Percentiles rank a stretch among this genome's conserved stretches.
These are phyloP conservation scores for Plectosphaerella plurivora DNA, from an alignment of 2,329 filamentous ascomycete species.

Conservation along the genomic window DNA sequence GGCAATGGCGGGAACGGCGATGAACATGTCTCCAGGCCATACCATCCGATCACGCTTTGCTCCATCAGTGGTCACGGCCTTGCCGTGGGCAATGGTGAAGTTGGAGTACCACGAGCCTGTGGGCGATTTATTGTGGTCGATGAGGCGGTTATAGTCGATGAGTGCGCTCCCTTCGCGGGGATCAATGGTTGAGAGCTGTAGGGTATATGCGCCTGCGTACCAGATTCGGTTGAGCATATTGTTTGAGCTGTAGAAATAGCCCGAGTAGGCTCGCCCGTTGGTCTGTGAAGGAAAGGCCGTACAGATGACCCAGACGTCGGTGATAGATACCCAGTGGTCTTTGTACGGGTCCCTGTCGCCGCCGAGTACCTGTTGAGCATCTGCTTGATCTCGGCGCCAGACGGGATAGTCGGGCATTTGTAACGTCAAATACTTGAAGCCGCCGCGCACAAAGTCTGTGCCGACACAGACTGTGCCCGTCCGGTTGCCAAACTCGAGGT, in stretches of 20 bases:
- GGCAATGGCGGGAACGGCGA: conserved; percentile 19
- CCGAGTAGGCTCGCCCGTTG: conserved; percentile 41
- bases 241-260: conserved; percentile 37
- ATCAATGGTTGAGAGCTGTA: conserved; percentile 28
- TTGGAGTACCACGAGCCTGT: conserved; percentile 27
- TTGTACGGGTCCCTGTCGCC: conserved; percentile 9
- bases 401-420: conserved; percentile 29
- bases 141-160: conserved; percentile 25
- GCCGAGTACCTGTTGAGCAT: conserved; percentile 13
- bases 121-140: conserved; percentile 24
- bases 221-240: conserved; percentile 41
- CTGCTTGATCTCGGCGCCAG: conserved; percentile 7
- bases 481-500: conserved; percentile 20
- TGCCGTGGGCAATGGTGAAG: conserved; percentile 22
- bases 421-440: conserved; percentile 39
- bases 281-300: conserved; percentile 35
- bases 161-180: conserved; percentile 26
- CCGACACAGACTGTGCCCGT: conserved; percentile 27
- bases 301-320: conserved; percentile 31
- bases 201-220: conserved; percentile 35
- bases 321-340: conserved; percentile 24
- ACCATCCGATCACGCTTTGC: conserved; percentile 51
- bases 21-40: conserved; percentile 55
- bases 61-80: conserved; percentile 38
- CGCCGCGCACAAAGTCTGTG: conserved; percentile 26